Conservation (phyloP, 108 stramenopile species). For the Schizochytrium sp. region DNA sequence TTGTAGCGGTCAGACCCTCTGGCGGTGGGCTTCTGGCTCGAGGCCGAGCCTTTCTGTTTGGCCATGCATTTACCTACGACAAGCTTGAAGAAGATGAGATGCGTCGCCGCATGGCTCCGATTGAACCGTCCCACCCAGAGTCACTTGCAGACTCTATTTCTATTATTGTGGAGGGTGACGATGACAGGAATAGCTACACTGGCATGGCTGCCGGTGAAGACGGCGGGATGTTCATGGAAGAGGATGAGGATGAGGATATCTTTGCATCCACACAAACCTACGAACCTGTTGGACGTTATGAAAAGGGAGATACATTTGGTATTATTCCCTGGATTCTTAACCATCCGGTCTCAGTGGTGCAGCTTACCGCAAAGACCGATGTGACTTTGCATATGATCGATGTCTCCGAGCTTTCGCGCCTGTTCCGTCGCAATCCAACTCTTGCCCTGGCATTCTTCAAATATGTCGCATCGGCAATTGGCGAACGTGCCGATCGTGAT, state of each 20-base stretch:
- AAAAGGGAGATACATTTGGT: constrained; percentile 46
- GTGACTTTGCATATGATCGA: constrained; percentile 33
- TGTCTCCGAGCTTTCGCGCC: constrained; percentile 5
- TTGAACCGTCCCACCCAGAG: not conserved
- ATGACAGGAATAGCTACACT: constrained; percentile 6
- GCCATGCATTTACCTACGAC: constrained; percentile 7
- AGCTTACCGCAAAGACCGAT: constrained; percentile 47
- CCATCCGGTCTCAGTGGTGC: constrained; percentile 32
- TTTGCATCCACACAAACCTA: not conserved
- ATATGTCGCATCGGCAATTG: constrained; percentile 30
- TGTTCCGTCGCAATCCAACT: not conserved
- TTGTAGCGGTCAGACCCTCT: not conserved
- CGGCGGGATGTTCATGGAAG: constrained; percentile 15
- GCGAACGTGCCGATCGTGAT: constrained; percentile 49
- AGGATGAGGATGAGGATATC: constrained; percentile 27
- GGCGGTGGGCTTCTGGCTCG: not conserved
- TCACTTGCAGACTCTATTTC: constrained; percentile 26
- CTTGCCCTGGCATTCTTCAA: constrained; percentile 59
- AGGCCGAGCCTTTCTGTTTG: constrained; percentile 28
- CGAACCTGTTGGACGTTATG: constrained; percentile 33
- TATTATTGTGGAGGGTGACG: constrained; percentile 12
- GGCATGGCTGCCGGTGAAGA: too few species aligned
- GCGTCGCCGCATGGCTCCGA: not conserved
- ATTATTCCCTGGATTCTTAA: constrained; percentile 56
- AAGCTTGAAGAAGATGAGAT: constrained; percentile 21